Evolutionary conservation across 345 rosid genomes (phyloP), one percentile per base, ranked within the genome.

Genomic region (Lepidium africanum): DNA sequence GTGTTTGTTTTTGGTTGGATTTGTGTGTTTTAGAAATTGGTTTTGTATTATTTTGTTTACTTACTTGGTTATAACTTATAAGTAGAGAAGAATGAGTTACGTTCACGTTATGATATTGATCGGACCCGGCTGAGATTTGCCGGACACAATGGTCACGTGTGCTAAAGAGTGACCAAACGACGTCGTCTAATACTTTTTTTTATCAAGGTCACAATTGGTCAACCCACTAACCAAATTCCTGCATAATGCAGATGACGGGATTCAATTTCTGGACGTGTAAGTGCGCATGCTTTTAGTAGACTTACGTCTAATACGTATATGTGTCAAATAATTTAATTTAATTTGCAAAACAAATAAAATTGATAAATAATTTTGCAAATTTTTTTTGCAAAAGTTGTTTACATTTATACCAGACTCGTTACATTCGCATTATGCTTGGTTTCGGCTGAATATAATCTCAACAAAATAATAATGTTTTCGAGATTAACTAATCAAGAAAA

Each of bases 401-500:
- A 69, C 27, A 40, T 12, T n/a, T 59, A 13, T 43, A 55, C 41
- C 16, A 64, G 5, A 65, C 67, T 42, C 77, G 35, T 59, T 21
- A 30, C 45, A 23, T 72, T 66, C 19, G 40, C 64, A 41, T 50
- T 58, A 61, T 59, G 72, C 77, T 65, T 40, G 39, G 39, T 40
- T 64, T 50, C 33, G 32, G 67, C 5, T 65, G 59, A 55, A 39
- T 58, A 57, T 10, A 62, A 6, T 14, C 14, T 17, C 64, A 38
- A 49, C 39, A 39, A 17, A 45, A 64, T 17, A 55, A 46, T 39
- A 38, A 48, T 49, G 23, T 5, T n/a, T 65, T 46, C 59, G 30
- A 10, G 21, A 38, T 21, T 19, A 61, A 72, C 10, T 3, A 47
- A 19, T 12, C 27, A 30, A 13, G 3, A 48, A 56, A 32, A 45